Evolutionary conservation across 129 eudicot genomes (phyloP).

Genomic region (Artemisia tridentata): DNA sequence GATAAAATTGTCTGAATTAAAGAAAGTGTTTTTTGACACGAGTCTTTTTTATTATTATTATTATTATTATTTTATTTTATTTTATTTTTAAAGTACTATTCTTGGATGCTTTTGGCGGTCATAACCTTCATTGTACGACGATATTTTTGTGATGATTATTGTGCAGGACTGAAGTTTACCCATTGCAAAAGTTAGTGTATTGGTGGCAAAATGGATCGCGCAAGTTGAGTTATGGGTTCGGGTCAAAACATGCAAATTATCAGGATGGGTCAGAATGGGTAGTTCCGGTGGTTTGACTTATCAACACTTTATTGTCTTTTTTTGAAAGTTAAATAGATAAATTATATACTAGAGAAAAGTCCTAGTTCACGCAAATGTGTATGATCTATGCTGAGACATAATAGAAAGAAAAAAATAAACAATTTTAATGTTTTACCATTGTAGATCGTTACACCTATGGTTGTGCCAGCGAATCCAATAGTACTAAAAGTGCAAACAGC

Average conservation of each 20-base stretch:
- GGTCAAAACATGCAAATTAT: not conserved
- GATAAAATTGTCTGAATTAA: no score
- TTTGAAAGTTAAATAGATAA: not conserved
- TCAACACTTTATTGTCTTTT: not conserved
- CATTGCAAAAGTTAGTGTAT: not conserved
- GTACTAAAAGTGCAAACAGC: conserved; percentile 48
- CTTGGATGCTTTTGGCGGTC: not conserved
- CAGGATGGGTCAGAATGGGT: not conserved
- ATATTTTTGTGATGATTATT: not conserved
- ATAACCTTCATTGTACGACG: not conserved
- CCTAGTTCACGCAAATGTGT: no score
- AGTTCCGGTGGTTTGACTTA: not conserved
- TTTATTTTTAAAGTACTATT: not conserved
- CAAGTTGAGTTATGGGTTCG: not conserved
- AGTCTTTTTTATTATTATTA: no score
- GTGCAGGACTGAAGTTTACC: not conserved
- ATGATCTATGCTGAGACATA: no score
- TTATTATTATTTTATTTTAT: no score
- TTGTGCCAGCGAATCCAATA: conserved; percentile 47
- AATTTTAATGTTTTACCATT: conserved; percentile 31
- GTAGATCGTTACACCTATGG: conserved; percentile 51
- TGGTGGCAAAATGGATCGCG: not conserved
- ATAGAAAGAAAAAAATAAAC: not conserved
- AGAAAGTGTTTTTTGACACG: not conserved
- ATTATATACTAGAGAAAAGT: not conserved